Percentiles rank a stretch among this genome's conserved stretches.
Evolutionary conservation across 1,139 yeast species (phyloP).

Genomic region (Candida buenavistaensis): DNA sequence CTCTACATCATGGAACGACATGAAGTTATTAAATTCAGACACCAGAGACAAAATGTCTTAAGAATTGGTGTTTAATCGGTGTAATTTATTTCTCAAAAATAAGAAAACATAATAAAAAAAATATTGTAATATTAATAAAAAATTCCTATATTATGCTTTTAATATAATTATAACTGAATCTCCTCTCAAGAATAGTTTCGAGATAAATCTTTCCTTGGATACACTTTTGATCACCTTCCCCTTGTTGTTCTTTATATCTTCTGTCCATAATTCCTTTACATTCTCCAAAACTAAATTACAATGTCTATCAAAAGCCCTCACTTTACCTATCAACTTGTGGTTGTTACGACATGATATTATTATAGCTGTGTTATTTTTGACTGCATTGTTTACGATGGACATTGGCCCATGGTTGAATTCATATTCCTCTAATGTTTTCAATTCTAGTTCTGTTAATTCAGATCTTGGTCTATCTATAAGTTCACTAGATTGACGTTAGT

Average conservation of each 20-base stretch:
- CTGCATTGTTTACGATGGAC: slow-evolving; percentile 79
- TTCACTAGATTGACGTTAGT: slow-evolving; percentile 39
- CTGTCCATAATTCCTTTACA: slow-evolving; percentile 91
- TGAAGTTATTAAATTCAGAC: slow-evolving; percentile 83
- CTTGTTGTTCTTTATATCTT: slow-evolving; percentile 58
- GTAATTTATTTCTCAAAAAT: too few species aligned
- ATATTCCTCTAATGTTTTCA: slow-evolving; percentile 81
- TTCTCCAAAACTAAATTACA: slow-evolving; percentile 90
- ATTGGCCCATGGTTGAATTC: slow-evolving; percentile 92
- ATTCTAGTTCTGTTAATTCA: slow-evolving; percentile 79
- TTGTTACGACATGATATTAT: slow-evolving; percentile 90
- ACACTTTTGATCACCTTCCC: slow-evolving; percentile 73
- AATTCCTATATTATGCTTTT: slow-evolving; percentile 33
- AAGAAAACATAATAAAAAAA: too few species aligned
- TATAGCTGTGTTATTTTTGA: slow-evolving; percentile 71
- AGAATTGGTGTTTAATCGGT: slow-evolving; percentile 76
- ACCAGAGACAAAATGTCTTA: slow-evolving; percentile 83
- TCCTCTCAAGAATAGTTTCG: slow-evolving; percentile 90
- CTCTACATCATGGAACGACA: slow-evolving; percentile 79
- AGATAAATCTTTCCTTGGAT: slow-evolving; percentile 79
- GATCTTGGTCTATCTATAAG: slow-evolving; percentile 70
- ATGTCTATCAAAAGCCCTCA: slow-evolving; percentile 94
- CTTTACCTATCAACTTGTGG: slow-evolving; percentile 85
- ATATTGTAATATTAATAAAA: too few species aligned
- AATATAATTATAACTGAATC: slow-evolving; percentile 89